Evolutionary conservation across 176 grass and related monocot genomes (phyloP).

Genomic region (Carex cristatella): DNA sequence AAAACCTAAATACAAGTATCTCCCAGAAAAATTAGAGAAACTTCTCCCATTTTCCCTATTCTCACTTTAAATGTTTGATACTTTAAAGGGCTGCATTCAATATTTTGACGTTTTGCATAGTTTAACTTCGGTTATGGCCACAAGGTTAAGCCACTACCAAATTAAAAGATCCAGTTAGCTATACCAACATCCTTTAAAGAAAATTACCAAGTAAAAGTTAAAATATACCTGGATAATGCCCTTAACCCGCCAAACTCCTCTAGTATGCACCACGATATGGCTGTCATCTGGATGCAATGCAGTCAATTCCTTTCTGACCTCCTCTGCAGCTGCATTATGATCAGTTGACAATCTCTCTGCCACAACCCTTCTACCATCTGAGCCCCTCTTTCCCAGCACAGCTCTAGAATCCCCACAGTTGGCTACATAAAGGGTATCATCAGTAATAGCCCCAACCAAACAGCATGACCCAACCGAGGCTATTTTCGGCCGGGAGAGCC

Average conservation of each 20-base stretch:
- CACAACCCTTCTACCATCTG: conserved; percentile 34
- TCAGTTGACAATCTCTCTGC: conserved; percentile 63
- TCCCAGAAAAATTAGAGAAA: neutral
- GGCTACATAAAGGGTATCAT: conserved; percentile 74
- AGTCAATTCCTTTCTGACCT: conserved; percentile 50
- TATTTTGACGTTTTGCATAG: neutral
- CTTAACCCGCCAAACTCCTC: conserved; percentile 76
- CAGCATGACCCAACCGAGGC: conserved; percentile 85
- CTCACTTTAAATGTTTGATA: neutral
- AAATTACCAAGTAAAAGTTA: neutral
- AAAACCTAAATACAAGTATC: neutral
- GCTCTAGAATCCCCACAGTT: conserved; percentile 81
- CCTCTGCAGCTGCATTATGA: conserved; percentile 58
- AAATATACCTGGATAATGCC: conserved; percentile 78
- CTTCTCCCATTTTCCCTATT: neutral
- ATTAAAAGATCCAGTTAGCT: neutral
- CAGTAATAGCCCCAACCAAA: conserved; percentile 64
- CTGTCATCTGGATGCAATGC: conserved; percentile 63
- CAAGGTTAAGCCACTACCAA: neutral
- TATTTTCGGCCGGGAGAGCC: conserved; percentile 44
- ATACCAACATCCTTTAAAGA: neutral
- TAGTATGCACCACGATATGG: conserved; percentile 64
- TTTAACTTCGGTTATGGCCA: neutral
- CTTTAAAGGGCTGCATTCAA: neutral
- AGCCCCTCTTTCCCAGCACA: conserved; percentile 55